Base-by-base conservation (phyloP, 495 filamentous ascomycete genomes). In the Penicillium chermesinum region DNA sequence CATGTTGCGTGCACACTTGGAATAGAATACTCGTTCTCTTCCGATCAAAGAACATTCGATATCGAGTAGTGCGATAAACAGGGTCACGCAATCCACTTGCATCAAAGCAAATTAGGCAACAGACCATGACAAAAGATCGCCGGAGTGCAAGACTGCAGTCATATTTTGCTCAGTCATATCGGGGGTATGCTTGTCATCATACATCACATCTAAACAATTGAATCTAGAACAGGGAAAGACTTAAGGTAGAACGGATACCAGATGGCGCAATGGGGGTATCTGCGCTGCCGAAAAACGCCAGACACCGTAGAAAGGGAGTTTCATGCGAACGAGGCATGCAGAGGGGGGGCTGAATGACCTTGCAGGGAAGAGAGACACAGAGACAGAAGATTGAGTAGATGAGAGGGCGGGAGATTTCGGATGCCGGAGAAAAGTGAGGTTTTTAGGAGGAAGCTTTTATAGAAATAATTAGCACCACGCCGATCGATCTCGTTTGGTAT, bases 211-310 rank as follows among this genome's bases (percentile, higher is more conserved):
- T 33, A 42, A 49, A 15, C n/a, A n/a, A 46, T 44, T 44, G 15
- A 14, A 38, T 41, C 43, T 32, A 49, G 39, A 10, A 18, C 34
- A 49, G 39, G 36, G 19, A 22, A 50, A 46, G 40, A 16, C 20
- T 39, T 16, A 40, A 36, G 9, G 30, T 18, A 16, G n/a, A 41
- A 32, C 27, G 21, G 25, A 48, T 32, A 32, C 48, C 44, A 10
- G 10, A 30, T 52, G 49, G 43, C 49, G 34, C 48, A 40, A 37
- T 45, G 53, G 53, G 53, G 53, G 53, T 56, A 57, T 57, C 46
- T 54, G 54, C 42, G 37, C 40, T 44, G 27, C 51, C 50, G 42
- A 39, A 16, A 51, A 48, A 57, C 56, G 46, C 50, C 44, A 54
- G 44, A 48, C 44, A 54, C 44, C 48, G 43, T 38, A 40, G 38